Base-by-base conservation (phyloP, 1,139 yeast species). In the Arxiozyma heterogenica region DNA sequence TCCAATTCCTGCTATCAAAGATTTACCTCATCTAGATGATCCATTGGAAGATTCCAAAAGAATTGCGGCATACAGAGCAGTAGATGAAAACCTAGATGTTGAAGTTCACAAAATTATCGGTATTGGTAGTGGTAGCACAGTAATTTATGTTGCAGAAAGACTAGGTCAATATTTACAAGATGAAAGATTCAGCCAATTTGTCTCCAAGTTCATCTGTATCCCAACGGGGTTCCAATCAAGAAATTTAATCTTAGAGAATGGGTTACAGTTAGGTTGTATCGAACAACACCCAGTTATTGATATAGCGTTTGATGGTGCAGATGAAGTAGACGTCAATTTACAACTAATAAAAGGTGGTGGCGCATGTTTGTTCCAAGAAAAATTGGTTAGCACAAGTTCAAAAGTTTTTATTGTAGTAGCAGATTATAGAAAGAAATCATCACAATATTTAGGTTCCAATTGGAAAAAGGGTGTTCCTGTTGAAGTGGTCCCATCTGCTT, bases 331-430 rank as follows among this genome's bases (percentile, higher is more conserved):
- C 68, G 67, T 80, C 8, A 67, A 77, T 21, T 77, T 93, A 63
- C 88, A 90, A 67, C 82, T 93, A 64, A 94, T 94, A 70, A 94
- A 94, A 73, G 99, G 99, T 59, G 99, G 99, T 50, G 99, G 99
- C 44, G 99, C 97, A 1, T 94, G 99, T 71, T 76, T 90, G 59
- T 86, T 94, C 75, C 98, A 93, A 73, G 99, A 94, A 71, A 94
- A 94, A 72, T 77, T 94, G 54, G 96, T 94, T 18, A 96, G 97
- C 12, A 77, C 82, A 51, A 82, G 91, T 57, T 84, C 97, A 3
- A 74, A 79, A 55, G 80, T 80, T 64, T 90, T 91, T 67, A 77
- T 94, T 38, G 79, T 93, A 41, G 97, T 94, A 52, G 98, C 98
- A 1, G 99, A 94, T 72, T 86, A 82, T 69, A 77, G 97, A 64